Percentiles rank a stretch among this genome's conserved stretches.
These are phyloP conservation scores for Hordeum marinum DNA, from an alignment of 176 grass and related monocot genomes.

Conservation along the genomic window DNA sequence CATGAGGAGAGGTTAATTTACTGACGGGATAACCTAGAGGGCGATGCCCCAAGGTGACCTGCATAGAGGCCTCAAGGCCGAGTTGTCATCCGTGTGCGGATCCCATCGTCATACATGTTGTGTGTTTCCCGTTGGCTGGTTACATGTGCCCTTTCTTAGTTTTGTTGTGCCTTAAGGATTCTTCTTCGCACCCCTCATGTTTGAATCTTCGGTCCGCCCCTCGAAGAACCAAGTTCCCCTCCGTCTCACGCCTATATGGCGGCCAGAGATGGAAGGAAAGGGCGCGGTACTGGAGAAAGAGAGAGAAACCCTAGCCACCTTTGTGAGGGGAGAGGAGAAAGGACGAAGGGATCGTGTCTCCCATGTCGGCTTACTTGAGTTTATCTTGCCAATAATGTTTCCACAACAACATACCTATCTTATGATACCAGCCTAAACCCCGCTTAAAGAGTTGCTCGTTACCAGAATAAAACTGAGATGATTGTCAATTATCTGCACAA, in stretches of 20 bases:
- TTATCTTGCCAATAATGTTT: background rate
- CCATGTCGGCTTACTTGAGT: background rate
- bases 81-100: too few relatives aligned
- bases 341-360: background rate
- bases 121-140: too few relatives aligned
- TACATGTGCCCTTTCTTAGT: too few relatives aligned
- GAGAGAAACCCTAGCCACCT: background rate
- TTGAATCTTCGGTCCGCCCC: too few relatives aligned
- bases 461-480: background rate
- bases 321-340: background rate
- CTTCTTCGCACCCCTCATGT: too few relatives aligned
- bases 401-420: background rate
- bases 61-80: too few relatives aligned
- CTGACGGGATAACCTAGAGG: too few relatives aligned
- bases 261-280: background rate
- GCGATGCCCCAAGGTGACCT: too few relatives aligned
- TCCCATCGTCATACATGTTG: too few relatives aligned
- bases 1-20: too few relatives aligned
- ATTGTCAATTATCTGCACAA: background rate
- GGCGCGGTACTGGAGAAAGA: background rate
- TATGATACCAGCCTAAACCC: background rate
- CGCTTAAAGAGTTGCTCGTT: conserved; percentile 6
- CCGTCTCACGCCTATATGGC: background rate
- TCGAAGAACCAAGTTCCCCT: too few relatives aligned
- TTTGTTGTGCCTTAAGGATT: too few relatives aligned